Percentiles rank a stretch among this genome's conserved stretches.
Evolutionary conservation across 192 early-diverging fungal species (phyloP).

Genomic region (Backusella sp.): DNA sequence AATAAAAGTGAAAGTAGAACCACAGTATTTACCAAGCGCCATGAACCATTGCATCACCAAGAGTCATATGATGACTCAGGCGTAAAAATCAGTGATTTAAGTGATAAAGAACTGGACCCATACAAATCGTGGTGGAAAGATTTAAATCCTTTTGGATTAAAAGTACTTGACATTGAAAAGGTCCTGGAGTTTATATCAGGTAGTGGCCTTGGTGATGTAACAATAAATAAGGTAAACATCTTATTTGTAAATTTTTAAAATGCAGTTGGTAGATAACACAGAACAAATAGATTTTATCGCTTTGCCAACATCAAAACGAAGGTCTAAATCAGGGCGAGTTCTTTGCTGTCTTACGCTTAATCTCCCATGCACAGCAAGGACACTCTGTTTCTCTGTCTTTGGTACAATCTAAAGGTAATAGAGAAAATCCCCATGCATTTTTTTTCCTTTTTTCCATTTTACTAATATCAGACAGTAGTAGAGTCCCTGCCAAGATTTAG

Average conservation of each 20-base stretch:
- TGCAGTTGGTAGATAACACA: background rate
- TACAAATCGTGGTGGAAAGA: conserved; percentile 34
- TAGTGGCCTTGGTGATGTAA: conserved; percentile 17
- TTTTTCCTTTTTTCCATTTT: background rate
- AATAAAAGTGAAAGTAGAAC: background rate
- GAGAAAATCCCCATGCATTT: background rate
- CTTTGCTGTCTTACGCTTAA: conserved; percentile 33
- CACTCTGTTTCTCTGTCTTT: background rate
- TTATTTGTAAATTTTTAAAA: background rate
- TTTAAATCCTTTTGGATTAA: conserved; percentile 29
- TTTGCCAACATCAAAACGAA: conserved; percentile 21
- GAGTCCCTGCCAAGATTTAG: background rate
- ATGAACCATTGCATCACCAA: background rate
- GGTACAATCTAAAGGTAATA: background rate
- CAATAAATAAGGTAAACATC: conserved; percentile 25
- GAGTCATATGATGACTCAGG: background rate
- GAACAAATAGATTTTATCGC: conserved; percentile 23
- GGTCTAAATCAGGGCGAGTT: conserved; percentile 28
- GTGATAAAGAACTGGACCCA: background rate
- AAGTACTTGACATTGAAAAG: conserved; percentile 8
- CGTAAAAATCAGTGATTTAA: background rate
- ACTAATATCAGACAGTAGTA: background rate
- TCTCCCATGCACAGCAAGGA: conserved; percentile 35
- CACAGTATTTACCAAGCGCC: background rate
- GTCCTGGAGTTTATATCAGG: conserved; percentile 19